These are phyloP conservation scores for Plantago rigida DNA, from an alignment of 305 asterid species.

Conservation along the genomic window DNA sequence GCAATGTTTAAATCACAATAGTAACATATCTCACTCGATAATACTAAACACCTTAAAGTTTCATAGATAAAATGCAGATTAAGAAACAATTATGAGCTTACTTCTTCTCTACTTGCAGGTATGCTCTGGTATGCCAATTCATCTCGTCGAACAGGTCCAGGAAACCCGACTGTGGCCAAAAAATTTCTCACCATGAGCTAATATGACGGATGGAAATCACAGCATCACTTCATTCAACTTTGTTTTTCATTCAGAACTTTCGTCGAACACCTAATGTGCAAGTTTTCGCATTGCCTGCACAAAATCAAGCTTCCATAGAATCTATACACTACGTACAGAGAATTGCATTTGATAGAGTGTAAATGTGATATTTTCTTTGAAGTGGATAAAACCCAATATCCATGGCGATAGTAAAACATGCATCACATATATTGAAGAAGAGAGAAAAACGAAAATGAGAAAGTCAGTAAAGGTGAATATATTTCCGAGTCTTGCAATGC, in stretches of 20 bases:
- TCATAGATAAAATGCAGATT: not conserved
- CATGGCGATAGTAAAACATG: too few relatives aligned
- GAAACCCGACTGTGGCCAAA: conserved; percentile 19
- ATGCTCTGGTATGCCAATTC: conserved; percentile 8
- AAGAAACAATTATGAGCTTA: conserved; percentile 12
- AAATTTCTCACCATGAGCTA: conserved; percentile 26
- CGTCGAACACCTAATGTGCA: conserved; percentile 12
- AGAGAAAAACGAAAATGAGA: too few relatives aligned
- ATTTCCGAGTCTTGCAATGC: too few relatives aligned
- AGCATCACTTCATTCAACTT: conserved; percentile 12
- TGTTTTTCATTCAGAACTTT: conserved; percentile 19
- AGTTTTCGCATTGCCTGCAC: not conserved
- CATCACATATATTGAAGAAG: too few relatives aligned
- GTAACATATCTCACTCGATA: not conserved
- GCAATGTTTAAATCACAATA: not conserved
- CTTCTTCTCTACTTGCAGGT: conserved; percentile 19
- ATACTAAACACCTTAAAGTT: not conserved
- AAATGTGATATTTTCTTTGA: too few relatives aligned
- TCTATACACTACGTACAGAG: too few relatives aligned
- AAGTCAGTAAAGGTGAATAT: too few relatives aligned
- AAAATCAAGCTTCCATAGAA: too few relatives aligned
- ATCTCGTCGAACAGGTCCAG: conserved; percentile 20
- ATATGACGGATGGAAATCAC: conserved; percentile 5
- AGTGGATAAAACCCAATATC: too few relatives aligned
- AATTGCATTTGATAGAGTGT: too few relatives aligned